These are phyloP conservation scores for Penicillium mononematosum DNA, from an alignment of 495 filamentous ascomycete genomes.

Conservation along the genomic window DNA sequence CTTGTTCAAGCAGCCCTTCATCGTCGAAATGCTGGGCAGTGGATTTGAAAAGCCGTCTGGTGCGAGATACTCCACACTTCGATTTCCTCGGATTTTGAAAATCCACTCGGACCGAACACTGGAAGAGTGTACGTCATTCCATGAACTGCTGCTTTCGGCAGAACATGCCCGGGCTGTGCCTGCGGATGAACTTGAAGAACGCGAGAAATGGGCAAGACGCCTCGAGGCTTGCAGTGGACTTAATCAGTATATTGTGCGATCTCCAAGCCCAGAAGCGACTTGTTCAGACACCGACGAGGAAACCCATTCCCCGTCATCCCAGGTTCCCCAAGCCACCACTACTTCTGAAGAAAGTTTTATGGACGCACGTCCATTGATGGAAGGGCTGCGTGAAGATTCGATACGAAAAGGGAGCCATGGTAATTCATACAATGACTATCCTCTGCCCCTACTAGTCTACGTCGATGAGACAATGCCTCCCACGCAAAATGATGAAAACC, in stretches of 20 bases:
- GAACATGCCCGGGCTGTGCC: slow-evolving; percentile 43
- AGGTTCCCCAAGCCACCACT: neutral
- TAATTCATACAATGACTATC: neutral
- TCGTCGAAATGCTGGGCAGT: slow-evolving; percentile 63
- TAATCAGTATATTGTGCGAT: slow-evolving; percentile 29
- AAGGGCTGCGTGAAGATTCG: neutral
- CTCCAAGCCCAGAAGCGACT: slow-evolving; percentile 26
- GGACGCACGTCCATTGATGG: neutral
- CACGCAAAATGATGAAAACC: neutral
- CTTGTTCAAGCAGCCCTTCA: slow-evolving; percentile 60
- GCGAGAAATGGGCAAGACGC: slow-evolving; percentile 53
- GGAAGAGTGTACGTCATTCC: slow-evolving; percentile 54
- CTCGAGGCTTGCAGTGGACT: slow-evolving; percentile 48
- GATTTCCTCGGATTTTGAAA: slow-evolving; percentile 63
- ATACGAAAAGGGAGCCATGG: neutral
- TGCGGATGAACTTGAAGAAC: slow-evolving; percentile 46
- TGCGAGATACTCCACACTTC: slow-evolving; percentile 56
- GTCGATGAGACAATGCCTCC: slow-evolving; percentile 19
- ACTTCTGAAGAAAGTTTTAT: slow-evolving; percentile 1
- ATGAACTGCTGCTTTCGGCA: slow-evolving; percentile 57
- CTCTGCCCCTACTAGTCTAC: slow-evolving; percentile 21
- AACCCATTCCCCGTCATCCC: neutral
- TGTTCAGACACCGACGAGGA: slow-evolving; percentile 17
- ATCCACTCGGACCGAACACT: slow-evolving; percentile 58
- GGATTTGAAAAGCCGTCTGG: slow-evolving; percentile 63